These are phyloP conservation scores for Melastoma malabathricum DNA, from an alignment of 345 rosid species.

Conservation along the genomic window DNA sequence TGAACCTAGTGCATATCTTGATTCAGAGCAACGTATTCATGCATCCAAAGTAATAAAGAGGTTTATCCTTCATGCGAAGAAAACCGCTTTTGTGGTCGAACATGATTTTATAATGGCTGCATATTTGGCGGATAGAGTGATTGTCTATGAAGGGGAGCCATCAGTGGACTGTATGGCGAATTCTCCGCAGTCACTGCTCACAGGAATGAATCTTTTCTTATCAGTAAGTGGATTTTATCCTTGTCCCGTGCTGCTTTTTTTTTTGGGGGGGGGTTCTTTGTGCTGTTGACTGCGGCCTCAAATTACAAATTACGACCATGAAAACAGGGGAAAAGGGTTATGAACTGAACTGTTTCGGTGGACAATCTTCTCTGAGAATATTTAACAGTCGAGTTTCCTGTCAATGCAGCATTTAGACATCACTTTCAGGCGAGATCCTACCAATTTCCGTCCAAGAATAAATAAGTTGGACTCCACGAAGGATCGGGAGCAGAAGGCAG, in stretches of 20 bases:
- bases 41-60: conserved; percentile 98
- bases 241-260: not conserved
- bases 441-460: conserved; percentile 86
- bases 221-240: conserved; percentile 41
- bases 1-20: conserved; percentile 98
- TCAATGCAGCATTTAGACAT: conserved; percentile 70
- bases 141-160: conserved; percentile 85
- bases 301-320: not conserved
- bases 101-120: conserved; percentile 98
- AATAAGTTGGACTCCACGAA: conserved; percentile 90
- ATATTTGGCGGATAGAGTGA: conserved; percentile 86
- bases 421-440: conserved; percentile 91
- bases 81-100: conserved; percentile 97
- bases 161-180: conserved; percentile 88
- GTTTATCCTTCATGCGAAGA: conserved; percentile 95
- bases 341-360: too few relatives aligned
- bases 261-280: not conserved
- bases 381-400: not conserved
- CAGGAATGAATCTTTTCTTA: conserved; percentile 96
- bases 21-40: conserved; percentile 97
- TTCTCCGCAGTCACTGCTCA: conserved; percentile 83
- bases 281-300: not conserved
- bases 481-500: conserved; percentile 92
- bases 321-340: too few relatives aligned
- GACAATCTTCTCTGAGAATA: too few relatives aligned